phyloP scores from a whole-genome alignment of 2,329 filamentous ascomycete genomes.

The Corinectria fuckeliana region DNA sequence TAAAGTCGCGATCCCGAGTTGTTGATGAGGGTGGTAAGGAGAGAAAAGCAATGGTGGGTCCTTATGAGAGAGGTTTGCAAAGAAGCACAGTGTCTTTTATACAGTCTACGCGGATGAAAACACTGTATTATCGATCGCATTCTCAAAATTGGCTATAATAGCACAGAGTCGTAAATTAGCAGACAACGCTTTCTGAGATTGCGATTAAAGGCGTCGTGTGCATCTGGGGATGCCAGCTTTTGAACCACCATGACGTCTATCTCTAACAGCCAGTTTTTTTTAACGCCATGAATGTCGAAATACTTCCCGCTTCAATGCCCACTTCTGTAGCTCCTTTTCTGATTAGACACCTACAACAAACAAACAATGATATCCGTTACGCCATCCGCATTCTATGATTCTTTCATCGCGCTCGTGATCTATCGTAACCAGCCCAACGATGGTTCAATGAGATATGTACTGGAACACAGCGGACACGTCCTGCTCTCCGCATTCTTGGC shows the following conservation, averaged over 20 bases:
- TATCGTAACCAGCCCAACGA: background rate
- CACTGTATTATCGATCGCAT: background rate
- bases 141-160: too few species aligned
- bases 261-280: background rate
- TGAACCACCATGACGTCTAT: background rate
- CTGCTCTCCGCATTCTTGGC: constrained; percentile 80
- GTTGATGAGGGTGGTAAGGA: background rate
- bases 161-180: too few species aligned
- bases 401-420: background rate
- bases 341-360: background rate
- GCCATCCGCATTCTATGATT: background rate
- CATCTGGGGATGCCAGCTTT: background rate
- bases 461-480: constrained; percentile 96
- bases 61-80: background rate
- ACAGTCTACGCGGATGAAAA: background rate
- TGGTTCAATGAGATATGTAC: constrained; percentile 83
- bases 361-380: background rate
- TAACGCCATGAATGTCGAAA: background rate
- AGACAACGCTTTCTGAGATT: too few species aligned
- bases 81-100: background rate
- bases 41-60: background rate
- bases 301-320: background rate
- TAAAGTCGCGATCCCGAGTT: background rate
- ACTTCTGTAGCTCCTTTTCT: background rate
- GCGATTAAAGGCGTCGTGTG: background rate